Base-by-base conservation (phyloP, 495 filamentous ascomycete species). In the Penicillium verhagenii region DNA sequence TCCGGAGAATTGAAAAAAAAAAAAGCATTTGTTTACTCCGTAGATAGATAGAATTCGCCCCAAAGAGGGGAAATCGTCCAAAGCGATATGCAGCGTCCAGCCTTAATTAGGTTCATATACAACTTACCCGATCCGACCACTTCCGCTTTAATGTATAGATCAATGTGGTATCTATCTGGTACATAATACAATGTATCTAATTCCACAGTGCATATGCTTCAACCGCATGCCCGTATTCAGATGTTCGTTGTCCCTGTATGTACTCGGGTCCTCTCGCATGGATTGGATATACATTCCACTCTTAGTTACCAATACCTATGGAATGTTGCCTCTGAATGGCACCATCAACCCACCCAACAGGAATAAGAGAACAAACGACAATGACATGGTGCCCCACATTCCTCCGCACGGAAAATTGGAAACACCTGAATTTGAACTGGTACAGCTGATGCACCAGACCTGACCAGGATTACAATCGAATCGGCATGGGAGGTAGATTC, bases 121-220 rank as follows among this genome's bases (percentile, higher is more conserved):
- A 38, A 38, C 25, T 66, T 59, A 53, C 52, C 59, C 52, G 59
- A 59, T 63, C 59, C 59, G 59, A 56, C 49, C 29, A 37, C 37
- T 21, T 59, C 59, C 59, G 59, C 33, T 11, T 50, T 49, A n/a
- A n/a, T n/a, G n/a, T n/a, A n/a, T n/a, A n/a, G n/a, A n/a, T n/a
- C n/a, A n/a, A n/a, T n/a, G n/a, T n/a, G n/a, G n/a, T n/a, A n/a
- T n/a, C 35, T 14, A 38, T 5, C 8, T 38, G 13, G 13, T 38
- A 38, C 35, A 6, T 1, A 11, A 4, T 18, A 14, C 35, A 38
- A 38, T 38, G 35, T 7, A 10, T 4, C 6, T 38, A 18, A 38
- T 1, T 31, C 28, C 13, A 31, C 35, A 38, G 14, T 7, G 9
- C 4, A 1, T 18, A 14, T 38, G 35, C n/a, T n/a, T 18, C n/a